Base-by-base conservation (phyloP, 225 moss, liverwort and hornwort genomes). In the Neckera pumila region DNA sequence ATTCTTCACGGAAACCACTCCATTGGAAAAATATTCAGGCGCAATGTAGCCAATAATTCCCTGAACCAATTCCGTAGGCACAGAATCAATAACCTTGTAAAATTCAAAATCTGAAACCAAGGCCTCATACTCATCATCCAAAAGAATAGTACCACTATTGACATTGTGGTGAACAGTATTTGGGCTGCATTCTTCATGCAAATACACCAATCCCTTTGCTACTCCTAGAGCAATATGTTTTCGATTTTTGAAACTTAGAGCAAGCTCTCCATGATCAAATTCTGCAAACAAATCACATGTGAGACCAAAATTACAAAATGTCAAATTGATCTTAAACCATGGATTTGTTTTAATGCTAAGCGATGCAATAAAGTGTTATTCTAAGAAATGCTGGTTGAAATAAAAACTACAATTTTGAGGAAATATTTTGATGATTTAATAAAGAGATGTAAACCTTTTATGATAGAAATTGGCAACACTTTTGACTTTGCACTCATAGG, bases 31-130 rank as follows among this genome's bases (percentile, higher is more conserved):
- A 40, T 23, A 7, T 70, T 40, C 25, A 38, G 2, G 22, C 4
- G 2, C 40, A 4, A 6, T 23, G 40, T 23, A 13, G 23, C 25
- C 23, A 7, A 1, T 2, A 40, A 13, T 22, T 38, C 7, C 67
- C 1, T 59, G 27, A 27, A 17, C 0, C 33, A 2, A 2, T 4
- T 6, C 5, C 6, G 0, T 5, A 36, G 3, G 19, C 6, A 6
- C 0, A n/a, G 12, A n/a, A 3, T 22, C 12, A 67, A 11, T 7
- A 21, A n/a, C 12, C 12, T 67, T 2, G 21, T 2, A 11, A 25
- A 14, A 8, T 40, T 14, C 2, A 42, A 40, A 70, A 40, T 5
- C 1, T 40, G 12, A 2, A 71, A 71, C 3, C 15, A 71, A 42
- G 27, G 71, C 42, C 71, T 15, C 16, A 42, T 15, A 71, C 5